phyloP scores from a whole-genome alignment of 257 asterid species.

The Coffea canephora region DNA sequence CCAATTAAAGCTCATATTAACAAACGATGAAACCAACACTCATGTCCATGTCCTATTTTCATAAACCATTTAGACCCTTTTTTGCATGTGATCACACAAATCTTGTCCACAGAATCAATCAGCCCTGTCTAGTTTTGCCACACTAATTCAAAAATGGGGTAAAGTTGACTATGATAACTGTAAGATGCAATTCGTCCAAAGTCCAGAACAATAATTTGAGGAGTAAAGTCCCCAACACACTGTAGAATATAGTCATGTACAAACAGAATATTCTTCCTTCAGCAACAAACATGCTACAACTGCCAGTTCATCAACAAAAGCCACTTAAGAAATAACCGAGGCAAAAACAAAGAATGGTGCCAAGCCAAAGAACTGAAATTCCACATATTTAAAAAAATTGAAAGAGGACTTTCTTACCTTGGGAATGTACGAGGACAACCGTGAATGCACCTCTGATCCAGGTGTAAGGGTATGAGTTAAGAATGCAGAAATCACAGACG shows the following conservation, averaged over 20 bases:
- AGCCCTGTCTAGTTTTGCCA: not conserved
- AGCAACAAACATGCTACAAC: not conserved
- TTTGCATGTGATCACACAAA: not conserved
- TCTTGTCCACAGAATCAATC: not conserved
- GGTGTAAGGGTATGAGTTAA: slow-evolving; percentile 53
- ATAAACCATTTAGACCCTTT: not conserved
- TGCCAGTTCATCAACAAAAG: not conserved
- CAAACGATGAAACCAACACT: not conserved
- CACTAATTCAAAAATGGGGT: not conserved
- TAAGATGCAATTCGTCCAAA: not conserved
- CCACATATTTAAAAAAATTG: not conserved
- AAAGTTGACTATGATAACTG: not conserved
- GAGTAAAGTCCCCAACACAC: not conserved
- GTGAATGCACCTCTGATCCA: slow-evolving; percentile 70
- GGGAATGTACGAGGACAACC: slow-evolving; percentile 59
- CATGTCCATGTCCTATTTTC: not conserved
- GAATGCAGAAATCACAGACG: slow-evolving; percentile 56
- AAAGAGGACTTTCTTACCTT: slow-evolving; percentile 36
- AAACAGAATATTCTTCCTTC: not conserved
- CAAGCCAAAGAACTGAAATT: not conserved
- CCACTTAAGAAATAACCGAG: not conserved
- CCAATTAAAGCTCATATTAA: not conserved
- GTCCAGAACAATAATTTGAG: not conserved
- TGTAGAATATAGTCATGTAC: not conserved
- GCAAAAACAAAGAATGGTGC: not conserved